phyloP scores from a whole-genome alignment of 176 grass and related monocot species.

The Avena sativa region DNA sequence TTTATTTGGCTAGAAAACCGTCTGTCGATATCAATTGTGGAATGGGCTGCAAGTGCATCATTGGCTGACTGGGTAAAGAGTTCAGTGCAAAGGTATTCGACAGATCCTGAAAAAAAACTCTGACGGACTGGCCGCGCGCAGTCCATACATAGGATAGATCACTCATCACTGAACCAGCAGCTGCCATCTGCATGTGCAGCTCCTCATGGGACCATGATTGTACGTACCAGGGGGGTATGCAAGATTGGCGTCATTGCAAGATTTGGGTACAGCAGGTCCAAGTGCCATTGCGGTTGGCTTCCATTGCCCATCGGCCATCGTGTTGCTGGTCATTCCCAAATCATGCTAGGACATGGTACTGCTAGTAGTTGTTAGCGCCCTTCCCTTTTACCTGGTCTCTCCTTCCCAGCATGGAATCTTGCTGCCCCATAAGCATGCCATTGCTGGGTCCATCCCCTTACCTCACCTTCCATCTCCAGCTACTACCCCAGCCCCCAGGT shows the following conservation, averaged over 20 bases:
- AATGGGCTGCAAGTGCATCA: not conserved
- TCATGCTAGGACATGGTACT: constrained; percentile 7
- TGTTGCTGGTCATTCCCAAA: constrained; percentile 29
- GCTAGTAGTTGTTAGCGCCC: not conserved
- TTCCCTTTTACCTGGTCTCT: not conserved
- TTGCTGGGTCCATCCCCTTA: constrained; percentile 20
- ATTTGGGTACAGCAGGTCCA: constrained; percentile 26
- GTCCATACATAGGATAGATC: not conserved
- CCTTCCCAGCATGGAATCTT: constrained; percentile 44
- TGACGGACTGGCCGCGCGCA: not conserved
- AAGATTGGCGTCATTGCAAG: constrained; percentile 31
- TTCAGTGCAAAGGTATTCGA: not conserved
- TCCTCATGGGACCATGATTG: constrained; percentile 36
- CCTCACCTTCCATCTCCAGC: constrained; percentile 22
- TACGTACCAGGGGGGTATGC: not conserved
- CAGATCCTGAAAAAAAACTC: not conserved
- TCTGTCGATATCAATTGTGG: not conserved
- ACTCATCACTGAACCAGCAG: not conserved
- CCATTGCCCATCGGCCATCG: not conserved
- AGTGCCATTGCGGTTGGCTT: constrained; percentile 22
- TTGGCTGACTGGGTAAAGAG: not conserved
- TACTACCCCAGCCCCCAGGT: constrained; percentile 32
- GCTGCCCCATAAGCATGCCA: constrained; percentile 3
- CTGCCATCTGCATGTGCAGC: constrained; percentile 40
- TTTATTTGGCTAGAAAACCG: not conserved